phyloP scores from a whole-genome alignment of 1,284 basidiomycete species.

The Kwoniella shivajii region DNA sequence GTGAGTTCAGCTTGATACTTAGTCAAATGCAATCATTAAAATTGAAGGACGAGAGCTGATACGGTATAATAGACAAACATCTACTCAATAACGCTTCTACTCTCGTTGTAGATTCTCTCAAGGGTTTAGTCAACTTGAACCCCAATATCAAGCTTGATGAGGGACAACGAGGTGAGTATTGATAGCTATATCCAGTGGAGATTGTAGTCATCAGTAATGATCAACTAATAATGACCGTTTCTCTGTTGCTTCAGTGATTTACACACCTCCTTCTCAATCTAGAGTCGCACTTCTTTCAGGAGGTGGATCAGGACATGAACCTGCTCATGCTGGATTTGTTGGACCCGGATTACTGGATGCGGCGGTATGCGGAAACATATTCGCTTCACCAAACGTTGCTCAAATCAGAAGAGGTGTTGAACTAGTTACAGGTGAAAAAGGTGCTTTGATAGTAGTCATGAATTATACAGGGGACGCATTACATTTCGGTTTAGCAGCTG shows the following conservation, averaged over 20 bases:
- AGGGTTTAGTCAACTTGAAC: slow-evolving; percentile 71
- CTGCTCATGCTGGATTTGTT: slow-evolving; percentile 75
- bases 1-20: no score
- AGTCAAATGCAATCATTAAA: no score
- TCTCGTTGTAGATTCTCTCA: slow-evolving; percentile 74
- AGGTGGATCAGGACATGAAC: slow-evolving; percentile 89
- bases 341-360: slow-evolving; percentile 79
- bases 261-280: slow-evolving; percentile 32
- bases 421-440: slow-evolving; percentile 73
- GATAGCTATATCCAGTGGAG: no score
- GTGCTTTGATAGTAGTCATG: slow-evolving; percentile 70
- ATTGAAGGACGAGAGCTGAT: no score
- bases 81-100: slow-evolving; percentile 69
- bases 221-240: not conserved
- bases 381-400: slow-evolving; percentile 81
- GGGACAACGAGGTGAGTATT: slow-evolving; percentile 36
- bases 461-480: slow-evolving; percentile 81
- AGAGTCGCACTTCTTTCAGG: slow-evolving; percentile 84
- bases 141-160: slow-evolving; percentile 69
- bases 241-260: slow-evolving; percentile 27
- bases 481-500: slow-evolving; percentile 89
- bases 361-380: slow-evolving; percentile 83
- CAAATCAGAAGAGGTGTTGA: slow-evolving; percentile 80
- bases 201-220: no score
- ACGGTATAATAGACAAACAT: slow-evolving; percentile 62